Base-by-base conservation (phyloP, 148 eudicot species). In the Dianthus caryophyllus region DNA sequence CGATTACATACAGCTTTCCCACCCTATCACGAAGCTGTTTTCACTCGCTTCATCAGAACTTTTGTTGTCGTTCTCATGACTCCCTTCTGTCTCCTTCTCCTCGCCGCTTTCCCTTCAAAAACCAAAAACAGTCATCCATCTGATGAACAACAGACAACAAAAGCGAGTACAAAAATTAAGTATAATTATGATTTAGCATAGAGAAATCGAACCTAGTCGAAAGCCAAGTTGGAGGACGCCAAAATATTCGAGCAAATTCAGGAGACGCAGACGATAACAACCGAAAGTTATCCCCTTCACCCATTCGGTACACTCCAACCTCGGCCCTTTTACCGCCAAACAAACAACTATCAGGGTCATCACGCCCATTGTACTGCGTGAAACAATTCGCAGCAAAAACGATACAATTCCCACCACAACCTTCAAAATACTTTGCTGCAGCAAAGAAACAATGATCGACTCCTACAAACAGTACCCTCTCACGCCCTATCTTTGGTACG, bases 201-300 rank as follows among this genome's bases (percentile, higher is more conserved):
- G n/a, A n/a, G 10, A 33, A 33, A 14, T 56, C 43, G 31, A 55
- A 65, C 70, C 70, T 22, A 18, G n/a, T 8, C 11, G 41, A 33
- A 65, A 72, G 65, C 64, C 70, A 65, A 15, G 57, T 36, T 1
- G 76, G 71, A 33, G 65, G 65, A 15, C 65, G 76, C 76, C 71
- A 66, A 16, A 73, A 57, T 15, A 22, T 13, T 24, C 18, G 46
- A 3, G 76, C 67, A 47, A 65, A 72, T 5, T 53, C 74, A 71
- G 62, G 62, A 30, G 20, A 71, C 1, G 18, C 29, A 1, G 26
- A 56, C 9, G 60, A 50, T 16, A 71, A 6, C 4, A 65, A 46
- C 1, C 39, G 25, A 20, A 73, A 58, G 76, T 73, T 58, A 66
- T 66, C 66, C n/a, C 69, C 71, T 58, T 31, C 14, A n/a, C 71